Conservation (phyloP, 1,284 basidiomycete genomes). For the Earliella scabrosa region DNA sequence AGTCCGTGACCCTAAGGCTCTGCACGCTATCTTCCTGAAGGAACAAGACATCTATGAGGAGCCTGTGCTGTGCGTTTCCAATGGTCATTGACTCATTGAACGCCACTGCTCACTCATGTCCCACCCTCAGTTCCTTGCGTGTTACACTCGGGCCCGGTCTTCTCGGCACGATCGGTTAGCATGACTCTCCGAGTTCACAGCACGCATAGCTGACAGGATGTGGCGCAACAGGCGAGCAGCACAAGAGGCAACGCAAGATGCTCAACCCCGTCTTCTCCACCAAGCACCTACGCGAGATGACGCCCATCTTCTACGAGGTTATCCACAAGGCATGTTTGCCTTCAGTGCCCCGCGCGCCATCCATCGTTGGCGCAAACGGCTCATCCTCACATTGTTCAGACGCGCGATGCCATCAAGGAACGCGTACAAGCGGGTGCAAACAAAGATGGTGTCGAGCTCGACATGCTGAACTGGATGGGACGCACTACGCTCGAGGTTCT, state of each 20-base stretch:
- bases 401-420: conserved; percentile 19
- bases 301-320: conserved; percentile 19
- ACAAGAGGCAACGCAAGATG: conserved; percentile 26
- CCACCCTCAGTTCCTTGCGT: conserved; percentile 9
- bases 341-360: too few species aligned
- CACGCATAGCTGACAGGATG: background rate
- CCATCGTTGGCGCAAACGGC: too few species aligned
- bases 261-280: conserved; percentile 26
- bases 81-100: too few species aligned
- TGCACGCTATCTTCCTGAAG: conserved; percentile 36
- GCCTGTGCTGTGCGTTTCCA: conserved; percentile 14
- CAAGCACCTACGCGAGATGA: conserved; percentile 24
- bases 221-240: conserved; percentile 24
- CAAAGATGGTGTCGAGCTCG: conserved; percentile 16
- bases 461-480: conserved; percentile 26
- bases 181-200: background rate
- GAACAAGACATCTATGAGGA: conserved; percentile 37
- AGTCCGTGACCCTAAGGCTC: conserved; percentile 31
- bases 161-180: conserved; percentile 17
- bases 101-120: too few species aligned
- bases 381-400: conserved; percentile 12
- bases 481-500: conserved; percentile 26
- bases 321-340: conserved; percentile 13
- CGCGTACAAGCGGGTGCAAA: conserved; percentile 4
- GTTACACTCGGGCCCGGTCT: conserved; percentile 22